Evolutionary conservation across 495 filamentous ascomycete genomes (phyloP).

Genomic region (Neurospora africana): DNA sequence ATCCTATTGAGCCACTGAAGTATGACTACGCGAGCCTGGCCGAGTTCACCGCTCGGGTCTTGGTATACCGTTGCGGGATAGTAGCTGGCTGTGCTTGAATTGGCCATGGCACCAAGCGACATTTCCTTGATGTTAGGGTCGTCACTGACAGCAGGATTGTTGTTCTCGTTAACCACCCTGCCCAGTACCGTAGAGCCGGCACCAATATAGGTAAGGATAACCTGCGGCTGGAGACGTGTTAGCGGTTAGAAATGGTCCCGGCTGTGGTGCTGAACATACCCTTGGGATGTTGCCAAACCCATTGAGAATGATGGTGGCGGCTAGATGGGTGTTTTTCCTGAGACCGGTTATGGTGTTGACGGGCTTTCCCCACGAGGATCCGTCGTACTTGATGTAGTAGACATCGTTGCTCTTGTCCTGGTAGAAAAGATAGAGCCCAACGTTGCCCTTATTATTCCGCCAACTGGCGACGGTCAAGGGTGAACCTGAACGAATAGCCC

Average conservation of each 20-base stretch:
- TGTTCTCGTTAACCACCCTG: not conserved
- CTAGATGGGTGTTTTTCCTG: not conserved
- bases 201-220: not conserved
- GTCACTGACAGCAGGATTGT: not conserved
- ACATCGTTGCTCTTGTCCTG: not conserved
- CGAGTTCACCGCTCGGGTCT: not conserved
- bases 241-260: not conserved
- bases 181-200: not conserved
- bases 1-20: not conserved
- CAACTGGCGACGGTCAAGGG: not conserved
- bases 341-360: not conserved
- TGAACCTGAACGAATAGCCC: not conserved
- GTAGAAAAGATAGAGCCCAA: not conserved
- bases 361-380: not conserved
- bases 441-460: not conserved
- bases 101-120: not conserved
- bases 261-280: not conserved
- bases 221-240: not conserved
- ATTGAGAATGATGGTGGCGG: not conserved
- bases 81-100: not conserved
- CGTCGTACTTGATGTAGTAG: not conserved
- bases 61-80: not conserved
- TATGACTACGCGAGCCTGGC: not conserved
- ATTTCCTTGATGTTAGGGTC: not conserved
- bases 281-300: not conserved